Evolutionary conservation across 352 stramenopile species (phyloP).

Genomic region (Phytophthora pinifolia): DNA sequence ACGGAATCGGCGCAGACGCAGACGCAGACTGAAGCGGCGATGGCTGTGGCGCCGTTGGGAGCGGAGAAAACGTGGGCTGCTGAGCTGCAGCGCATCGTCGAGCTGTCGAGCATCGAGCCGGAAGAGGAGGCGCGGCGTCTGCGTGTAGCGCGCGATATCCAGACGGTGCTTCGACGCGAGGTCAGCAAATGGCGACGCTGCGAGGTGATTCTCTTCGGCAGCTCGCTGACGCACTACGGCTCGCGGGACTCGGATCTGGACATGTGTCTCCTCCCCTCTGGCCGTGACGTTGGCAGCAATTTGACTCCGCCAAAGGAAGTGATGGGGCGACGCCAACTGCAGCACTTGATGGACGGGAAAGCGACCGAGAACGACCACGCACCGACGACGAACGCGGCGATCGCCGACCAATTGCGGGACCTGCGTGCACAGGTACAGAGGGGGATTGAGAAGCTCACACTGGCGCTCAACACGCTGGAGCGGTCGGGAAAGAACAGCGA

Average conservation of each 20-base stretch:
- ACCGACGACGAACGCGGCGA: constrained; percentile 12
- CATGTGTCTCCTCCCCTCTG: constrained; percentile 58
- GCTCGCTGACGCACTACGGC: constrained; percentile 75
- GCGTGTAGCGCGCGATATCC: constrained; percentile 42
- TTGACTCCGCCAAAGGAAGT: constrained; percentile 22
- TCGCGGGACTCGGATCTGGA: constrained; percentile 75
- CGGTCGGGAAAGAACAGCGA: constrained; percentile 31
- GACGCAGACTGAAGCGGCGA: constrained; percentile 2
- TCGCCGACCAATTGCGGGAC: constrained; percentile 37
- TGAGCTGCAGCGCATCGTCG: constrained; percentile 46
- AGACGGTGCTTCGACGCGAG: constrained; percentile 42
- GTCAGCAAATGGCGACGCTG: constrained; percentile 51
- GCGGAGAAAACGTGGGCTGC: constrained; percentile 22
- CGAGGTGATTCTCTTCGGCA: constrained; percentile 69
- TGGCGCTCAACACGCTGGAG: constrained; percentile 36
- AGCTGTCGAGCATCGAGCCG: constrained; percentile 43
- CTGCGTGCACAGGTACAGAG: constrained; percentile 46
- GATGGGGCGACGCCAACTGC: constrained; percentile 45
- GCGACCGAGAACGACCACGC: constrained; percentile 10
- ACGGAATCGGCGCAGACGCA: constrained; percentile 21
- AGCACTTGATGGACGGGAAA: constrained; percentile 40
- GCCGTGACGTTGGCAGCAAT: constrained; percentile 3
- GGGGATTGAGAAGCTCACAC: constrained; percentile 48
- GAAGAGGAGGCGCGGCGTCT: constrained; percentile 46
- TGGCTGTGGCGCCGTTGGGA: constrained; percentile 4